Percentiles rank a stretch among this genome's conserved stretches.
Evolutionary conservation across 2,329 filamentous ascomycete species (phyloP).

Genomic region (Penicillium sp.): DNA sequence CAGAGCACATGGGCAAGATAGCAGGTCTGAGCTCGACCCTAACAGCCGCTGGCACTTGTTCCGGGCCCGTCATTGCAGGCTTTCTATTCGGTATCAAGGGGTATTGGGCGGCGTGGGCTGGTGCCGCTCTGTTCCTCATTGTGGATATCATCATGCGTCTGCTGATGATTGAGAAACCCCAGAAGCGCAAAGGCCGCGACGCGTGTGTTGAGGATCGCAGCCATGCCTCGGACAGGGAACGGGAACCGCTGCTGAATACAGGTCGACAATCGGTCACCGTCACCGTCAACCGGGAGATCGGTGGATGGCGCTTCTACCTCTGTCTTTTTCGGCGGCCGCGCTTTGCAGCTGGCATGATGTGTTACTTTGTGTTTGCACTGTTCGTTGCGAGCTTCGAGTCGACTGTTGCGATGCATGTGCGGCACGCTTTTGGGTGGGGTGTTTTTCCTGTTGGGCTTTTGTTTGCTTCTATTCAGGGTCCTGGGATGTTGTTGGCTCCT

Average conservation of each 20-base stretch:
- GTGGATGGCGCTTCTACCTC: conserved; percentile 8
- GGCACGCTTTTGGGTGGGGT: conserved; percentile 13
- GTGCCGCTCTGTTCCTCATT: conserved; percentile 21
- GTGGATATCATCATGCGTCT: conserved; percentile 30
- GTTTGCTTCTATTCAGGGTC: conserved; percentile 11
- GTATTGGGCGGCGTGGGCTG: conserved; percentile 29
- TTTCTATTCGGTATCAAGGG: conserved; percentile 24
- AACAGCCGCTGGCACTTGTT: conserved; percentile 18
- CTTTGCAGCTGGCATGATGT: conserved; percentile 9
- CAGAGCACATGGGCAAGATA: conserved; percentile 17
- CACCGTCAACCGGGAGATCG: not conserved
- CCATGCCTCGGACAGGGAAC: not conserved
- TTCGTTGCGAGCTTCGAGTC: conserved; percentile 12
- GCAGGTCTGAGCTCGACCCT: conserved; percentile 9
- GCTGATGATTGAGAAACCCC: conserved; percentile 7
- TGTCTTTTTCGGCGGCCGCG: conserved; percentile 5
- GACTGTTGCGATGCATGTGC: conserved; percentile 12
- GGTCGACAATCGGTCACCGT: not conserved
- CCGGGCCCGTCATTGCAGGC: conserved; percentile 26
- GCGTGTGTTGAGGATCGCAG: not conserved
- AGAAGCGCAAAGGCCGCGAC: not conserved
- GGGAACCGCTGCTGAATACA: not conserved
- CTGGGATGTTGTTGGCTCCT: conserved; percentile 10
- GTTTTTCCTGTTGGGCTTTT: conserved; percentile 11
- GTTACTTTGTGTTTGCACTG: conserved; percentile 11